Percentiles rank a stretch among this genome's conserved stretches.
These are phyloP conservation scores for Brassica balearica DNA, from an alignment of 441 rosid species.

Conservation along the genomic window DNA sequence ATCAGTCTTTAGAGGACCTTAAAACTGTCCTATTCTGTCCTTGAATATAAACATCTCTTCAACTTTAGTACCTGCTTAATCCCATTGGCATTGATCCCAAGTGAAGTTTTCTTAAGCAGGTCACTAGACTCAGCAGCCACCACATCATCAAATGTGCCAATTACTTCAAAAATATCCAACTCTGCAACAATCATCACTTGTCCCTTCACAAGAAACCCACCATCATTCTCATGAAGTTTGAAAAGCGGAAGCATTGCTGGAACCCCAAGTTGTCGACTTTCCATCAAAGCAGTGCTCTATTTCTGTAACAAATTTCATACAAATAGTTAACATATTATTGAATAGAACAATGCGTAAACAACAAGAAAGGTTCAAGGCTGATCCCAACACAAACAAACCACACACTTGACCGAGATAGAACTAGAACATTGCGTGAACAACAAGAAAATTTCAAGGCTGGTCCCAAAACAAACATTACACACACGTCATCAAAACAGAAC, in stretches of 20 bases:
- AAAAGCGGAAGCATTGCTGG: slow-evolving; percentile 1
- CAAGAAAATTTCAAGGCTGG: not conserved
- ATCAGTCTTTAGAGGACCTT: not conserved
- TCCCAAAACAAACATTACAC: not conserved
- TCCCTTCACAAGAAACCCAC: not conserved
- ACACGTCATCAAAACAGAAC: not conserved
- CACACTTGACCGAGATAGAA: not conserved
- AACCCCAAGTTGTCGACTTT: not conserved
- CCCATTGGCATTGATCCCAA: not conserved
- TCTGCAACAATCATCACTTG: not conserved
- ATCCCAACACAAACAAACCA: not conserved
- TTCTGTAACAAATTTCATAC: not conserved
- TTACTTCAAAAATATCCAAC: not conserved
- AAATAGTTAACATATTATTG: too few relatives aligned
- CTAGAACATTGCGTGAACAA: not conserved
- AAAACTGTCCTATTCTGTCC: not conserved
- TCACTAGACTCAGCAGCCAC: not conserved
- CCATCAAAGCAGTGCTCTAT: not conserved
- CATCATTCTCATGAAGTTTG: not conserved
- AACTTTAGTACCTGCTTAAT: not conserved
- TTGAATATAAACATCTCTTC: not conserved
- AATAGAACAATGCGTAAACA: not conserved
- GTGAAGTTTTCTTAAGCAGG: not conserved
- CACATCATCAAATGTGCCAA: not conserved
- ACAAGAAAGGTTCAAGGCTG: not conserved